phyloP scores from a whole-genome alignment of 2,329 filamentous ascomycete genomes.

The Coleophoma eucalyptorum region DNA sequence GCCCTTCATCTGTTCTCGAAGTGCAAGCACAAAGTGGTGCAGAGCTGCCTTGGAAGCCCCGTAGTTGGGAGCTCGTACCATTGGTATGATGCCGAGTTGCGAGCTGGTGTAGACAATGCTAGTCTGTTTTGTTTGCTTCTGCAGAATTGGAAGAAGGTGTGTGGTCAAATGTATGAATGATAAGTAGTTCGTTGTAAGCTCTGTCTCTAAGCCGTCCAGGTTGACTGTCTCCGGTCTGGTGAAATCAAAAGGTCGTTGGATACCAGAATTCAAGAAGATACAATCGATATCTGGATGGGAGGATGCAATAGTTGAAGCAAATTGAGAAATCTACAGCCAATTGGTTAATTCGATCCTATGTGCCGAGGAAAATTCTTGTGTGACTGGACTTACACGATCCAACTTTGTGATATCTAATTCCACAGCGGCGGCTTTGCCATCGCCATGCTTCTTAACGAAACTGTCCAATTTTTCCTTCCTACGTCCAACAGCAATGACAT shows the following conservation, averaged over 20 bases:
- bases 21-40: conserved; percentile 34
- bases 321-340: conserved; percentile 19
- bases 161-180: conserved; percentile 34
- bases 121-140: conserved; percentile 4
- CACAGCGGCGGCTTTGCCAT: conserved; percentile 33
- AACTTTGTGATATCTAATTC: conserved; percentile 44
- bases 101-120: conserved; percentile 17
- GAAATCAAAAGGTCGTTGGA: conserved; percentile 46
- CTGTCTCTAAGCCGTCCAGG: conserved; percentile 29
- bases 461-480: conserved; percentile 45
- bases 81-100: conserved; percentile 13
- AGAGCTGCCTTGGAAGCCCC: conserved; percentile 41
- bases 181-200: conserved; percentile 38
- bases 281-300: conserved; percentile 44
- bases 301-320: not conserved
- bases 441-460: conserved; percentile 41
- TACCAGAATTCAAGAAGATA: conserved; percentile 53
- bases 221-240: conserved; percentile 38
- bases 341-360: too few relatives aligned
- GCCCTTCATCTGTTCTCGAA: conserved; percentile 36
- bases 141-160: conserved; percentile 32
- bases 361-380: too few relatives aligned
- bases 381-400: conserved; percentile 22
- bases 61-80: conserved; percentile 31
- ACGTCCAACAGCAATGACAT: conserved; percentile 51